A percentile compares a stretch with the other conserved stretches of the same genome.
These are phyloP conservation scores for Pyrenopolyporus hunteri DNA, from an alignment of 495 filamentous ascomycete genomes.

Conservation along the genomic window DNA sequence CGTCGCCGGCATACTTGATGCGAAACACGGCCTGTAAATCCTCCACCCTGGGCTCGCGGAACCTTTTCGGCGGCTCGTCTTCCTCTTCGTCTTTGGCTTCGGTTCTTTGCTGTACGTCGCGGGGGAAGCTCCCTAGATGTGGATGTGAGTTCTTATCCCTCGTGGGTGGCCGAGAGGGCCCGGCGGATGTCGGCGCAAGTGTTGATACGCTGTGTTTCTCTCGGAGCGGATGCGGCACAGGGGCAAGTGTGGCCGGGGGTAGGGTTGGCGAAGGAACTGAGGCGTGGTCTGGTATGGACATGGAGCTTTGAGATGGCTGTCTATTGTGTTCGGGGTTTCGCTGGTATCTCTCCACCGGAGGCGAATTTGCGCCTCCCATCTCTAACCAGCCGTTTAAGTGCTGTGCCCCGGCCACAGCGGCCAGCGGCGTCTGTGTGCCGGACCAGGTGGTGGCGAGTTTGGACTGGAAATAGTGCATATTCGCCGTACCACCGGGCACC, in stretches of 20 bases:
- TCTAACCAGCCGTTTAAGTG: conserved; percentile 53
- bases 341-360: conserved; percentile 8
- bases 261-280: conserved; percentile 14
- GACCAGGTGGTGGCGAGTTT: conserved; percentile 79
- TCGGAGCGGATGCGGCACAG: conserved; percentile 38
- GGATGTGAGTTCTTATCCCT: conserved; percentile 40
- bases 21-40: conserved; percentile 92
- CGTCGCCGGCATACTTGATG: conserved; percentile 82
- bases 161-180: conserved; percentile 56
- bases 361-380: conserved; percentile 21
- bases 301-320: conserved; percentile 52
- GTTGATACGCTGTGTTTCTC: conserved; percentile 63
- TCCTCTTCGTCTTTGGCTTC: conserved; percentile 37
- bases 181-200: conserved; percentile 52
- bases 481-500: conserved; percentile 84
- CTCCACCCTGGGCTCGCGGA: conserved; percentile 58
- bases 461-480: conserved; percentile 89
- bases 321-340: conserved; percentile 43
- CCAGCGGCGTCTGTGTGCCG: conserved; percentile 84
- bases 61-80: conserved; percentile 42
- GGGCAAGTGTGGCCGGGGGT: conserved; percentile 34
- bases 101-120: not conserved
- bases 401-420: conserved; percentile 76
- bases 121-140: conserved; percentile 26
- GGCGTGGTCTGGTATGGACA: conserved; percentile 50